Evolutionary conservation across 805 yeast species (phyloP), one percentile per base, ranked within the genome.

Genomic region (Wickerhamomyces hampshirensis): DNA sequence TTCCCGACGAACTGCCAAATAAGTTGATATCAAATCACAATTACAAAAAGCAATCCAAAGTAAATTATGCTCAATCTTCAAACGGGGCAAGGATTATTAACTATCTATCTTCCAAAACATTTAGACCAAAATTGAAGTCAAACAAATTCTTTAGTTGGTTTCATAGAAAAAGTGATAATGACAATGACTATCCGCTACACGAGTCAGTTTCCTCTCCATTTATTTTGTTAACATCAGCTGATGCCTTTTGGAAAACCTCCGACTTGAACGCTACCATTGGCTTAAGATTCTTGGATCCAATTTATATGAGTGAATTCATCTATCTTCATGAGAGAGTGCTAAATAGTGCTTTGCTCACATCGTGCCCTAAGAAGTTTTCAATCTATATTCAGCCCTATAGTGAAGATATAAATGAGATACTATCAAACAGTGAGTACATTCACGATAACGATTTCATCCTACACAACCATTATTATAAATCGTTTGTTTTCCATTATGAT

Each of bases 341-440:
- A n/a, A 60, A 62, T 43, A 60, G 60, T 15, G 65, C 62, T 19
- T 38, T 62, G 18, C 50, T 66, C 50, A 59, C 60, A 24, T 61
- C 71, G 5, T 65, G 68, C 8, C 73, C 73, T 4, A 58, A 54
- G 28, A 39, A 33, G 5, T 46, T 63, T 1, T 50, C 64, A 4
- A 40, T 66, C 1, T 66, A 53, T 44, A 53, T 61, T 9, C 48
- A 48, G n/a, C n/a, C n/a, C n/a, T n/a, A n/a, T 16, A 26, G 27
- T 15, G 47, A 41, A 16, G 37, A 37, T 16, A 19, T 24, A 14
- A 30, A 30, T 4, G 21, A 23, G n/a, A 15, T 34, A 15, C 30
- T 18, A 12, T 24, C 18, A 12, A 30, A 37, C 12, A 24, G 31
- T n/a, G 17, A 19, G 26, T 32, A 23, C 16, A 17, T 1, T 2